Percentiles rank a stretch among this genome's conserved stretches.
These are phyloP conservation scores for Calonectria pseudoturangicola DNA, from an alignment of 2,329 filamentous ascomycete genomes.

Conservation along the genomic window DNA sequence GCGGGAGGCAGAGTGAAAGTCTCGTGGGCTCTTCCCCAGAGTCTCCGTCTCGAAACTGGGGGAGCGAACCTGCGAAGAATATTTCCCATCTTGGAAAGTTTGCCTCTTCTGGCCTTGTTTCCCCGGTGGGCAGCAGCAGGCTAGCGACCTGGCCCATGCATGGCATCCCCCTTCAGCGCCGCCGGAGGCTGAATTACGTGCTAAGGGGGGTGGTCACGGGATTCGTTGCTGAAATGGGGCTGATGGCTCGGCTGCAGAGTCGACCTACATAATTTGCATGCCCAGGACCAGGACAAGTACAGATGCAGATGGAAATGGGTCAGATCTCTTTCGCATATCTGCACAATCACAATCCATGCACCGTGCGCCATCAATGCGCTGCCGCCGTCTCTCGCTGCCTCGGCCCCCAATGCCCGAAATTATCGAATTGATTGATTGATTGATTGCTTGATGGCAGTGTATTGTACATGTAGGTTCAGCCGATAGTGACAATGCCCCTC, in stretches of 20 bases:
- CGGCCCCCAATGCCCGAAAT: too few species aligned
- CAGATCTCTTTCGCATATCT: not conserved
- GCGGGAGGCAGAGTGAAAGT: not conserved
- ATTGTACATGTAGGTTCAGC: not conserved
- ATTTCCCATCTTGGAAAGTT: conserved; percentile 35
- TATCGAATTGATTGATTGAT: too few species aligned
- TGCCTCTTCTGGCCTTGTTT: conserved; percentile 34
- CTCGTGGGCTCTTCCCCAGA: conserved; percentile 24
- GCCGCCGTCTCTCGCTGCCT: conserved; percentile 28
- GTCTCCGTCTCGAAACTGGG: conserved; percentile 21
- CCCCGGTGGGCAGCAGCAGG: not conserved
- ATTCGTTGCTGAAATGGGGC: not conserved
- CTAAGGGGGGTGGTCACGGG: conserved; percentile 13
- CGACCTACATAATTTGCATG: not conserved
- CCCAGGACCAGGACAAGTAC: not conserved
- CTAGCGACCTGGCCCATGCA: conserved; percentile 1
- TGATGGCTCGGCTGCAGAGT: not conserved
- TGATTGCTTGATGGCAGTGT: too few species aligned
- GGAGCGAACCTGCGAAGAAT: not conserved
- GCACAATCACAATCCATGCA: conserved; percentile 11
- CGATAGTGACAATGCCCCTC: conserved; percentile 6
- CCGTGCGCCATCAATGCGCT: conserved; percentile 26
- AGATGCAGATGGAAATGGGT: too few species aligned
- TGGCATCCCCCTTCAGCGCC: conserved; percentile 10
- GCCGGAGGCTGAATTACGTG: not conserved